Conservation (phyloP, 129 eudicot species). For the Flaveria sonorensis region DNA sequence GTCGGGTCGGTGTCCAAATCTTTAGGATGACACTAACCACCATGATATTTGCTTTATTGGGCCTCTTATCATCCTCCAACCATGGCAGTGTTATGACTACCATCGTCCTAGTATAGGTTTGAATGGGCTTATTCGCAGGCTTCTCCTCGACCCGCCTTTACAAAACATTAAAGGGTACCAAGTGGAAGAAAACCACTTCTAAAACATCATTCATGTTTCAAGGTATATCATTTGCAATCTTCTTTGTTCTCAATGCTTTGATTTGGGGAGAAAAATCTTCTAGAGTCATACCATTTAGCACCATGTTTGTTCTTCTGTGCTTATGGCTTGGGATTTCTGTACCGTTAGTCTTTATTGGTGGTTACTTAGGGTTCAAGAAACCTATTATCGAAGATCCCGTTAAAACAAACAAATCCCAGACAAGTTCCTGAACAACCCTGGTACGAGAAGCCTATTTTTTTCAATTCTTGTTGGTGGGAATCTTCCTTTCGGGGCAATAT, state of each 20-base stretch:
- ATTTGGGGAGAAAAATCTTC: slow-evolving; percentile 82
- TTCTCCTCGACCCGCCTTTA: slow-evolving; percentile 38
- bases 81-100: slow-evolving; percentile 71
- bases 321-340: slow-evolving; percentile 81
- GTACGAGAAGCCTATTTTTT: slow-evolving; percentile 70
- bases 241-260: slow-evolving; percentile 66
- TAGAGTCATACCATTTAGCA: slow-evolving; percentile 67
- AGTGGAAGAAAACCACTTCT: slow-evolving; percentile 38
- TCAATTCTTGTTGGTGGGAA: slow-evolving; percentile 70
- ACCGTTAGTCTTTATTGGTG: slow-evolving; percentile 71
- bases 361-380: slow-evolving; percentile 75
- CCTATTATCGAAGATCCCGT: slow-evolving; percentile 78
- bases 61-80: slow-evolving; percentile 74
- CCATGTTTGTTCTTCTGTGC: slow-evolving; percentile 72
- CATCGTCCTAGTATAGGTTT: slow-evolving; percentile 35
- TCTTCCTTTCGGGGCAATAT: slow-evolving; percentile 73
- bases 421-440: slow-evolving; percentile 80
- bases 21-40: slow-evolving; percentile 81
- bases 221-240: slow-evolving; percentile 58
- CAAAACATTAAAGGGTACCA: slow-evolving; percentile 66
- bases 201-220: slow-evolving; percentile 70
- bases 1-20: slow-evolving; percentile 77
- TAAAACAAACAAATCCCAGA: slow-evolving; percentile 38
- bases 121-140: slow-evolving; percentile 45
- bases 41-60: slow-evolving; percentile 73